These are phyloP conservation scores for Aspergillus terreus DNA, from an alignment of 2,329 filamentous ascomycete species.

Conservation along the genomic window DNA sequence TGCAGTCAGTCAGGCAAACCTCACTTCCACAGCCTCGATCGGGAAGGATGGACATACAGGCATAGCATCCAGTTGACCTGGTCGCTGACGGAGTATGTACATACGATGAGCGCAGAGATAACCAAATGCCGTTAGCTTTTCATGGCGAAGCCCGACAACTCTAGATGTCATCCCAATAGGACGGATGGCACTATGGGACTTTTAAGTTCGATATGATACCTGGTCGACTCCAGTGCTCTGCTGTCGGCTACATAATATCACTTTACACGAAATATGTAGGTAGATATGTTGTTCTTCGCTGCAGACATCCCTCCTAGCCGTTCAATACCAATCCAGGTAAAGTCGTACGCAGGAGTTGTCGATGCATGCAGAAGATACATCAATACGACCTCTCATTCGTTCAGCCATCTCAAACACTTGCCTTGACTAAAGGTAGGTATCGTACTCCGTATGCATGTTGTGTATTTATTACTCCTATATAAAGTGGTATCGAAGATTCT, in stretches of 20 bases:
- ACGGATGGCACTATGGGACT: neutral
- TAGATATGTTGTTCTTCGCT: neutral
- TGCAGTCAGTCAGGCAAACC: no score
- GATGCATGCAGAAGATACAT: slow-evolving; percentile 4
- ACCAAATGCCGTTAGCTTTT: slow-evolving; percentile 2
- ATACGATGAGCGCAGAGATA: neutral
- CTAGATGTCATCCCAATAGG: neutral
- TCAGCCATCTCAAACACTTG: neutral
- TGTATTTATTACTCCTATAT: no score
- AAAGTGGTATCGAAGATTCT: no score
- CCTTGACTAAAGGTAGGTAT: no score
- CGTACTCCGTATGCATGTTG: no score
- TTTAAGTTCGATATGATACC: slow-evolving; percentile 2
- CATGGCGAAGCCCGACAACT: neutral
- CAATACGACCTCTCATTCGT: slow-evolving; percentile 14
- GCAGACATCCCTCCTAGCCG: no score
- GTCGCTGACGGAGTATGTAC: neutral
- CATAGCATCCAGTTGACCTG: no score
- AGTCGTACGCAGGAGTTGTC: slow-evolving; percentile 4
- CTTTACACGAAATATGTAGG: slow-evolving; percentile 1
- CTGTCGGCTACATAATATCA: neutral
- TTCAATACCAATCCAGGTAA: neutral
- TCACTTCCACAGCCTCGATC: no score
- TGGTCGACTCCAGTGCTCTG: neutral
- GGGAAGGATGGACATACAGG: no score